Evolutionary conservation across 257 asterid genomes (phyloP).

Genomic region (Cordia subcordata): DNA sequence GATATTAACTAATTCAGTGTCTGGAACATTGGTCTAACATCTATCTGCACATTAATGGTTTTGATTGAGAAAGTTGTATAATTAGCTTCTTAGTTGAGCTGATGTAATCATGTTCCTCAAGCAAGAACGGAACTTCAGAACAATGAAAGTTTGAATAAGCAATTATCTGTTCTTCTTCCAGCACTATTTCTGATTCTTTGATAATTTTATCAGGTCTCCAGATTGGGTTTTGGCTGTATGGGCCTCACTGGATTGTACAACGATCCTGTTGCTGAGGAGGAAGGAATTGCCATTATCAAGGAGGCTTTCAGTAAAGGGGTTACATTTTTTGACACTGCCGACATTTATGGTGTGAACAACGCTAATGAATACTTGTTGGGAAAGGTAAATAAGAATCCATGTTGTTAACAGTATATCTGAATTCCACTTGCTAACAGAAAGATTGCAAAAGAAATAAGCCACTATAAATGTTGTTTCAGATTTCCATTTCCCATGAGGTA

Average conservation of each 20-base stretch:
- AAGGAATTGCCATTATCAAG: conserved; percentile 42
- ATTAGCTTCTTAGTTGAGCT: no score
- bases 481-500: no score
- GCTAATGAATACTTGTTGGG: conserved; percentile 45
- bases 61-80: no score
- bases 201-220: conserved; percentile 37
- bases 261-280: conserved; percentile 39
- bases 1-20: no score
- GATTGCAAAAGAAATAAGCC: neutral
- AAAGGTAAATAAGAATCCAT: conserved; percentile 22
- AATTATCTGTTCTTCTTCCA: no score
- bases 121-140: no score
- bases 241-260: conserved; percentile 52
- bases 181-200: neutral
- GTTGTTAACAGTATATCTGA: neutral
- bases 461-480: neutral
- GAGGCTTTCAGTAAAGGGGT: conserved; percentile 44
- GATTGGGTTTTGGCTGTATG: conserved; percentile 59
- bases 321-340: conserved; percentile 44
- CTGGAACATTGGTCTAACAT: no score
- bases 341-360: conserved; percentile 37
- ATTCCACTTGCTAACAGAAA: neutral
- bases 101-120: no score
- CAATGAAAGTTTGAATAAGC: no score
- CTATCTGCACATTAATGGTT: no score